phyloP scores from a whole-genome alignment of 805 yeast genomes.

The Kodamaea laetipori region DNA sequence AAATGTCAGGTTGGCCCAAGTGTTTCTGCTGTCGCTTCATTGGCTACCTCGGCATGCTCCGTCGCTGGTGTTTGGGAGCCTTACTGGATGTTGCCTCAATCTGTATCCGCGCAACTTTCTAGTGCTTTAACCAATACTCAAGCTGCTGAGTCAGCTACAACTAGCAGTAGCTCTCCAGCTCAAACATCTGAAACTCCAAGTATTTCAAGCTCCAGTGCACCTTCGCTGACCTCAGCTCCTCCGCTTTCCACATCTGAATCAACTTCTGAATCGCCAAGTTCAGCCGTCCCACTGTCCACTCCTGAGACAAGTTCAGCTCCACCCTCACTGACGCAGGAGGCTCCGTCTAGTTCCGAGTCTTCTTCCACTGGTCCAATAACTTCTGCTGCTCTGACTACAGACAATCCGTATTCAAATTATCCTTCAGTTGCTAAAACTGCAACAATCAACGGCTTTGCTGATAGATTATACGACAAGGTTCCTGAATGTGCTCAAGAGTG shows the following conservation, averaged over 20 bases:
- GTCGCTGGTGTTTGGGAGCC: conserved; percentile 38
- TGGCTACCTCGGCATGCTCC: conserved; percentile 41
- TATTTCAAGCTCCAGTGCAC: too few relatives aligned
- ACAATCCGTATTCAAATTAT: conserved; percentile 28
- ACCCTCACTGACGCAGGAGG: too few relatives aligned
- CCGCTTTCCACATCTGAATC: too few relatives aligned
- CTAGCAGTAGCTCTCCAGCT: too few relatives aligned
- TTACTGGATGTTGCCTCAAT: conserved; percentile 32
- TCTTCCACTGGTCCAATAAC: too few relatives aligned
- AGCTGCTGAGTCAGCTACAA: conserved; percentile 15
- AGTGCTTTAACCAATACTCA: conserved; percentile 26
- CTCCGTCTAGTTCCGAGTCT: too few relatives aligned
- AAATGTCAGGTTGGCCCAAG: conserved; percentile 38
- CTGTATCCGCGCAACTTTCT: conserved; percentile 26
- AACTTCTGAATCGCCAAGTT: too few relatives aligned
- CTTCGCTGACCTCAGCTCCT: too few relatives aligned
- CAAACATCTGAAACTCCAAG: too few relatives aligned
- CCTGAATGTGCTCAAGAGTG: conserved; percentile 43
- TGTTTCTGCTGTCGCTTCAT: conserved; percentile 39
- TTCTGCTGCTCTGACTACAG: conserved; percentile 12
- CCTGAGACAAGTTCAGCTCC: too few relatives aligned
- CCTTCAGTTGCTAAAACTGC: conserved; percentile 40
- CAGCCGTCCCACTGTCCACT: too few relatives aligned
- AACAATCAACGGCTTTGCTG: conserved; percentile 46
- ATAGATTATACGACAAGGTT: conserved; percentile 32